Percentiles rank a stretch among this genome's conserved stretches.
Conservation (phyloP, 805 yeast genomes). For the Yarrowia keelungensis region DNA sequence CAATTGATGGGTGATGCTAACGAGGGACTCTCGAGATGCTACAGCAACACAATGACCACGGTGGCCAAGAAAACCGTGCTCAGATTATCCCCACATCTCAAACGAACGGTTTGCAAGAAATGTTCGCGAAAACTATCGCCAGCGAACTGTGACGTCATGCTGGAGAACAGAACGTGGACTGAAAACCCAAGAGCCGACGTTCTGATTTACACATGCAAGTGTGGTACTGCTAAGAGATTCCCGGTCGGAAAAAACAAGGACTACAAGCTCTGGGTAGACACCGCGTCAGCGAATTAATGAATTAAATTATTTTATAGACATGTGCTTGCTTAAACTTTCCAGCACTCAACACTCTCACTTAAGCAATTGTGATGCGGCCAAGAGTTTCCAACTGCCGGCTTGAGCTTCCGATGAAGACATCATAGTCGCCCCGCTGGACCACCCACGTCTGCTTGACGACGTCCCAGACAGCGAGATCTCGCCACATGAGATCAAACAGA, state of each 20-base stretch:
- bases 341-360: constrained; percentile 23
- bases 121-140: constrained; percentile 64
- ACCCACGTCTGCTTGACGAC: constrained; percentile 63
- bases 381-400: constrained; percentile 42
- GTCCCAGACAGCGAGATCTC: constrained; percentile 67
- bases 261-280: constrained; percentile 53
- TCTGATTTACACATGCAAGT: constrained; percentile 60
- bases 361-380: constrained; percentile 35
- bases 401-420: constrained; percentile 57
- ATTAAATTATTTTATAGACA: constrained; percentile 24
- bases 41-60: constrained; percentile 61
- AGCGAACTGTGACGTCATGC: constrained; percentile 54
- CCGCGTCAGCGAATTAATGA: constrained; percentile 27
- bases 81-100: constrained; percentile 60
- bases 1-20: constrained; percentile 44
- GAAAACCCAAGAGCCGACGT: constrained; percentile 54
- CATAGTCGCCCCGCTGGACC: constrained; percentile 62
- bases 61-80: constrained; percentile 74
- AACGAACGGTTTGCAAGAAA: constrained; percentile 71
- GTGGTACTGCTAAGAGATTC: constrained; percentile 62
- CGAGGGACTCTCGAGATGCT: constrained; percentile 60
- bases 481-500: constrained; percentile 57
- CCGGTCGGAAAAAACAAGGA: constrained; percentile 66
- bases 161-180: constrained; percentile 55
- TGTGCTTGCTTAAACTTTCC: not conserved